Conservation (phyloP, 257 asterid genomes). For the Lithospermum erythrorhizon region DNA sequence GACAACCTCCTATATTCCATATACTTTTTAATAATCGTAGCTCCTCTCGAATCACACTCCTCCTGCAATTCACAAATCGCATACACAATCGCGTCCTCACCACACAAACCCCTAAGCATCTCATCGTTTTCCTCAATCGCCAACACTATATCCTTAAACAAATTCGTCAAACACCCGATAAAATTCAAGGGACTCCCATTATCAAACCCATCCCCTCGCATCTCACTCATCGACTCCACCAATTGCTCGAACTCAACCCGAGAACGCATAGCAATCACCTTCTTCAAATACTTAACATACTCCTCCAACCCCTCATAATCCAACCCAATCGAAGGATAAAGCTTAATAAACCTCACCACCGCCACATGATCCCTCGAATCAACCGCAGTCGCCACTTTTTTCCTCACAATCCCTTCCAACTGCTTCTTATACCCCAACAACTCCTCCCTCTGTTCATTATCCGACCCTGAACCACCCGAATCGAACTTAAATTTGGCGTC, state of each 20-base stretch:
- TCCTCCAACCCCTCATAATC: conserved; percentile 87
- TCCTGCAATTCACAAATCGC: conserved; percentile 91
- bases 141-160: conserved; percentile 80
- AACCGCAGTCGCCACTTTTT: conserved; percentile 50
- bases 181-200: conserved; percentile 38
- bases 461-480: conserved; percentile 13
- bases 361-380: conserved; percentile 76
- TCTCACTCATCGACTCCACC: conserved; percentile 38
- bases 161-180: conserved; percentile 64
- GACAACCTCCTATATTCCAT: conserved; percentile 69
- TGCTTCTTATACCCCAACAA: conserved; percentile 68
- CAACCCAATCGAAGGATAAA: conserved; percentile 64
- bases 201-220: conserved; percentile 17
- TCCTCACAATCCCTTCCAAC: conserved; percentile 61
- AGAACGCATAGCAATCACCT: conserved; percentile 60
- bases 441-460: conserved; percentile 76
- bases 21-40: conserved; percentile 60
- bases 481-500: conserved; percentile 55
- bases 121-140: conserved; percentile 83
- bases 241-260: conserved; percentile 69
- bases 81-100: conserved; percentile 88
- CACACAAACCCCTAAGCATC: conserved; percentile 65
- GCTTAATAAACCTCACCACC: conserved; percentile 63
- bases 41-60: conserved; percentile 87
- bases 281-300: conserved; percentile 55